Evolutionary conservation across 164 flowering plant genomes (phyloP).

Genomic region (Brasenia schreberi): DNA sequence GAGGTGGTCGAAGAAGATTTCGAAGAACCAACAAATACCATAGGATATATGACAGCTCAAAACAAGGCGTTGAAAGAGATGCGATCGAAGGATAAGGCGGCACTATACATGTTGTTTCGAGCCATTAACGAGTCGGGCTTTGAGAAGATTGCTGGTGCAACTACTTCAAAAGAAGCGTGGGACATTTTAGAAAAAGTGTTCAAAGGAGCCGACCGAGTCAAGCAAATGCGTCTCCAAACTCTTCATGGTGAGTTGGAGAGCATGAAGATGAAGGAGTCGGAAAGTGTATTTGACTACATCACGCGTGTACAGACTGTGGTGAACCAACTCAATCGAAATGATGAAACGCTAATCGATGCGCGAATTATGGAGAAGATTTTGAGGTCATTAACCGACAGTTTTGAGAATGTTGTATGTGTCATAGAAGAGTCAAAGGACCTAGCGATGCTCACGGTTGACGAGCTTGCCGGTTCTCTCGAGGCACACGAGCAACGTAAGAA

Average conservation of each 20-base stretch:
- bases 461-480: neutral
- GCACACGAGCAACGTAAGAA: constrained; percentile 1
- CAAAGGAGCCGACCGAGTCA: constrained; percentile 2
- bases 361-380: neutral
- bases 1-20: neutral
- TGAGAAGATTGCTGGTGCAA: neutral
- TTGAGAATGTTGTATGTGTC: neutral
- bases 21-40: neutral
- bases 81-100: neutral
- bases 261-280: constrained; percentile 1
- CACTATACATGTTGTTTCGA: constrained; percentile 1
- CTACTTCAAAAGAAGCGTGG: neutral
- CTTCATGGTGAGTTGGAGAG: neutral
- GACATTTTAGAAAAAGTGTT: neutral
- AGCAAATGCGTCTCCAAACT: neutral
- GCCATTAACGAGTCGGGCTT: constrained; percentile 1
- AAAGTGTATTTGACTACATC: constrained; percentile 1
- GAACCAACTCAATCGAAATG: neutral
- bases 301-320: neutral
- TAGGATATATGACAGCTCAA: neutral
- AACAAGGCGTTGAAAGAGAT: neutral
- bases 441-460: neutral
- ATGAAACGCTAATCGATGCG: neutral
- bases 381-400: neutral
- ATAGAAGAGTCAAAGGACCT: constrained; percentile 3